Base-by-base conservation (phyloP, 2,329 filamentous ascomycete genomes). In the Cladophialophora exuberans region DNA sequence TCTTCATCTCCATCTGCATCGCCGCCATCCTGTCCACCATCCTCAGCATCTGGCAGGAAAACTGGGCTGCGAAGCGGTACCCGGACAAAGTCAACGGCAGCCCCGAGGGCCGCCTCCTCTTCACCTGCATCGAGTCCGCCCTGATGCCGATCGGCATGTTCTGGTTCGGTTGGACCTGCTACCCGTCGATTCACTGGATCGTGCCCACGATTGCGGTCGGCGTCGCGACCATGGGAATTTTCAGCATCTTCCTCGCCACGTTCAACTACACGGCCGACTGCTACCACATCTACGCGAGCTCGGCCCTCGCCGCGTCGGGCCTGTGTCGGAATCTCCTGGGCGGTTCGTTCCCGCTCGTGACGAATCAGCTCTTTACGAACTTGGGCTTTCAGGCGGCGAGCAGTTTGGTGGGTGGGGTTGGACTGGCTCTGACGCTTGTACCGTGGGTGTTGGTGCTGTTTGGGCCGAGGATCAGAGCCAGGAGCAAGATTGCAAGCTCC, bases 231-330 rank as follows among this genome's bases (percentile, higher is more conserved):
- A 88, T 93, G 78, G 87, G 92, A 25, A 95, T 97, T 60, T 93
- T 90, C 70, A 87, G 84, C 28, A 84, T 97, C 25, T 95, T 94
- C 67, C 80, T 97, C 1, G 86, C 90, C 2, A 88, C 90, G 0
- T 96, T 96, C 75, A 97, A 97, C 69, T 97, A 96, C 64, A 80
- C 96, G 1, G 90, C 91, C 13, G 92, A 97, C 67, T 86, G 86
- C 1, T 97, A 97, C 70, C 87, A 91, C 66, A 79, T 82, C 3
- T 96, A 94, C 65, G 90, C 92, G 0, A 90, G 86, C 39, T 94
- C 89, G 0, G 91, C 92, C 0, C 76, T 96, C 3, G 92, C 92
- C 0, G 90, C 90, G 1, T 90, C 96, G 72, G 88, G 84, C n/a
- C 93, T 89, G 67, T 94, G 89, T 73, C 83, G 92, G 11, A 97